Percentiles rank a stretch among this genome's conserved stretches.
Conservation (phyloP, 1,284 basidiomycete species). For the Irpex rosettiformis region DNA sequence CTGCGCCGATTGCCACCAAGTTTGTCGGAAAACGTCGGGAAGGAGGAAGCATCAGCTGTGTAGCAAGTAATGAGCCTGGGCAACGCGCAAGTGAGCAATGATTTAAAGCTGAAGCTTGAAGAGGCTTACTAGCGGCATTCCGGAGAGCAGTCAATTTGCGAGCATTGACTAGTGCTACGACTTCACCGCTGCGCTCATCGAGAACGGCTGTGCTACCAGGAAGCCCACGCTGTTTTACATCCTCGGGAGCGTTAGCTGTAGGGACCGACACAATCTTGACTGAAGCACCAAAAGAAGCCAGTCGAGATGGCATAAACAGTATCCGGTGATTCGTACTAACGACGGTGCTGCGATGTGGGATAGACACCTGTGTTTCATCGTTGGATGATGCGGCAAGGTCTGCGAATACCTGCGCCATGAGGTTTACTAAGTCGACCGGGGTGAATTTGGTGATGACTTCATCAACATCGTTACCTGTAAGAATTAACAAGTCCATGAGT, state of each 20-base stretch:
- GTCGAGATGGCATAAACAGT: constrained; percentile 71
- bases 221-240: constrained; percentile 45
- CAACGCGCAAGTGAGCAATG: background rate
- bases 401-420: constrained; percentile 55
- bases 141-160: constrained; percentile 72
- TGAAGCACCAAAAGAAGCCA: constrained; percentile 44
- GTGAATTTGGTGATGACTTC: constrained; percentile 37
- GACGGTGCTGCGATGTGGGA: constrained; percentile 51
- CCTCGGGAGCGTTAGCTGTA: constrained; percentile 30
- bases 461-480: constrained; percentile 50
- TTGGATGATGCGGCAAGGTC: constrained; percentile 21
- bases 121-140: constrained; percentile 75
- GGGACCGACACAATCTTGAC: constrained; percentile 78
- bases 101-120: too few species aligned
- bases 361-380: constrained; percentile 26
- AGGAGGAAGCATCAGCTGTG: constrained; percentile 45
- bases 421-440: constrained; percentile 42
- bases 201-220: constrained; percentile 77
- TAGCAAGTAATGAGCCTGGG: constrained; percentile 71
- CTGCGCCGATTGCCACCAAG: constrained; percentile 75
- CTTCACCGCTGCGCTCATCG: constrained; percentile 63
- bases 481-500: constrained; percentile 44
- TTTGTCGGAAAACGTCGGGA: constrained; percentile 32
- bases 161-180: constrained; percentile 76
- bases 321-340: constrained; percentile 46